Conservation (phyloP, 345 rosid genomes). For the Corchorus olitorius region DNA sequence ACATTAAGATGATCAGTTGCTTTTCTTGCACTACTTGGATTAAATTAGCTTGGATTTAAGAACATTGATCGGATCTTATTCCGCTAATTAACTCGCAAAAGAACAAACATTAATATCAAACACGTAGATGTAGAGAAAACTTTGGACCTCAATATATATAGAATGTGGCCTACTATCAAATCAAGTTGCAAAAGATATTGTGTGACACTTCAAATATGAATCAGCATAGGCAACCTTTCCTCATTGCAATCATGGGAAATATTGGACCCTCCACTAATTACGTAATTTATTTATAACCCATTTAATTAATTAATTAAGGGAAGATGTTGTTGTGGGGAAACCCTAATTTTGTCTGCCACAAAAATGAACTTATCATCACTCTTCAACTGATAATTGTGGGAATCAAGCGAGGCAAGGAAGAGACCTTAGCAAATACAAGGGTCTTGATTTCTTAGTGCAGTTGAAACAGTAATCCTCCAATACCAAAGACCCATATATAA, state of each 20-base stretch:
- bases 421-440: conserved; percentile 37
- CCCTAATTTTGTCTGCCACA: conserved; percentile 68
- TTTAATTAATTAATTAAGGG: conserved; percentile 23
- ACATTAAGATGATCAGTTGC: neutral
- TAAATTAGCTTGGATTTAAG: neutral
- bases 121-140: neutral
- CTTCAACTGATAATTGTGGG: conserved; percentile 35
- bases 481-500: neutral
- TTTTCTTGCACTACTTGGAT: neutral
- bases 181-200: neutral
- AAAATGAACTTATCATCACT: neutral
- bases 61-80: neutral
- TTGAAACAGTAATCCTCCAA: conserved; percentile 5
- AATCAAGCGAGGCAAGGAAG: conserved; percentile 44
- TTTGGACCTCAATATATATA: neutral
- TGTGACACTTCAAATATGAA: neutral
- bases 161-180: neutral
- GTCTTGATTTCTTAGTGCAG: conserved; percentile 21
- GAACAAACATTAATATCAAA: neutral
- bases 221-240: conserved; percentile 22
- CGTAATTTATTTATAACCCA: conserved; percentile 12
- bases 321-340: conserved; percentile 33
- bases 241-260: conserved; percentile 20
- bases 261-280: conserved; percentile 34
- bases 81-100: neutral